Percentiles rank a stretch among this genome's conserved stretches.
phyloP scores from a whole-genome alignment of 1,284 basidiomycete species.

The Ceratobasidium sp. region DNA sequence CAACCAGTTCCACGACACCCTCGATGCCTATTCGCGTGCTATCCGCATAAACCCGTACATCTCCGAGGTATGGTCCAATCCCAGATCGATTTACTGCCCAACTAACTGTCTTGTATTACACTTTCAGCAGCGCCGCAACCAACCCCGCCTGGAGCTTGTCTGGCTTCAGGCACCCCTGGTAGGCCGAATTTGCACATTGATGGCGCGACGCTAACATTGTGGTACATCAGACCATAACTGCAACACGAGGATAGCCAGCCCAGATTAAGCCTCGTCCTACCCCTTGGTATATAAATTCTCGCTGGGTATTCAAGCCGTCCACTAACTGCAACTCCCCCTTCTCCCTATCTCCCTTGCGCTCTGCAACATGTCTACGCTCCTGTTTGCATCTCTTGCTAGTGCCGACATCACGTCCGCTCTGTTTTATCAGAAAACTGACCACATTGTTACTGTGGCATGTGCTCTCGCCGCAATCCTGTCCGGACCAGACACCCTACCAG shows the following conservation, averaged over 20 bases:
- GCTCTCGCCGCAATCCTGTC: background rate
- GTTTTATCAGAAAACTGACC: background rate
- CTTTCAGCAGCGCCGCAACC: too few species aligned
- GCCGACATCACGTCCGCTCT: background rate
- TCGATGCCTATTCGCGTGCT: conserved; percentile 97
- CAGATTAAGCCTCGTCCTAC: too few species aligned
- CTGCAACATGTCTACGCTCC: background rate
- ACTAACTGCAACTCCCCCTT: too few species aligned
- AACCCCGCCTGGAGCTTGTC: too few species aligned
- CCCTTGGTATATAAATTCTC: too few species aligned
- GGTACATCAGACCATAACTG: background rate
- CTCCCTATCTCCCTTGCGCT: too few species aligned
- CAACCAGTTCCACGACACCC: conserved; percentile 97
- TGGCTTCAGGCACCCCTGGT: too few species aligned
- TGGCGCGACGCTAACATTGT: background rate
- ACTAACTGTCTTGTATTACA: too few species aligned
- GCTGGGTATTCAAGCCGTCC: too few species aligned
- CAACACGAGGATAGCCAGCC: background rate
- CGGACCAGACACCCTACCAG: background rate
- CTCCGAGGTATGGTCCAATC: conserved; percentile 79
- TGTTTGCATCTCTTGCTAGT: background rate
- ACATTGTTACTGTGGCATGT: background rate
- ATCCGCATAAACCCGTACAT: conserved; percentile 99
- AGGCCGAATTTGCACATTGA: too few species aligned
- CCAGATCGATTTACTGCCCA: conserved; percentile 79